phyloP scores from a whole-genome alignment of 768 basidiomycete genomes.

The Hortiboletus flavorubellus region DNA sequence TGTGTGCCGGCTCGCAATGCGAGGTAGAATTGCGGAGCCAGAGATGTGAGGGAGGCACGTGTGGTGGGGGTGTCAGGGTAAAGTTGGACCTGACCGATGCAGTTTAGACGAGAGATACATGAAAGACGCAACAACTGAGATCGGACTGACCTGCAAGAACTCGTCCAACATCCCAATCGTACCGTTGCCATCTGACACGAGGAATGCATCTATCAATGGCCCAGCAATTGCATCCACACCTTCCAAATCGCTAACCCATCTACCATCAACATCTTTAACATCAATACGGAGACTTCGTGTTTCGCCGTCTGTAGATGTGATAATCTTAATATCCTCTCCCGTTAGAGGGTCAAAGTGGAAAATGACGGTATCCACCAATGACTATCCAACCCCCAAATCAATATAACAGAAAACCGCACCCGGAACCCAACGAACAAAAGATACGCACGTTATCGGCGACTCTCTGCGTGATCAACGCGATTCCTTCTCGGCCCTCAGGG shows the following conservation, averaged over 20 bases:
- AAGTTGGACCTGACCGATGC: conserved; percentile 46
- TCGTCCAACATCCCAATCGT: conserved; percentile 70
- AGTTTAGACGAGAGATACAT: background rate
- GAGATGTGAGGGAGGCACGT: conserved; percentile 40
- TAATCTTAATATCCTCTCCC: conserved; percentile 51
- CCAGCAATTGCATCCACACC: conserved; percentile 63
- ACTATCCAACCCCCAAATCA: conserved; percentile 34
- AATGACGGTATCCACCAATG: conserved; percentile 64
- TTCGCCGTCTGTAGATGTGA: conserved; percentile 14
- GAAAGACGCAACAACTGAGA: background rate
- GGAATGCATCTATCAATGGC: conserved; percentile 54
- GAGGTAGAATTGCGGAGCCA: conserved; percentile 50
- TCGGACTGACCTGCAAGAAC: conserved; percentile 59
- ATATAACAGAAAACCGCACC: background rate
- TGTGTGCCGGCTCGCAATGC: conserved; percentile 50
- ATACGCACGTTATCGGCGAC: conserved; percentile 56
- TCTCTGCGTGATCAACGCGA: conserved; percentile 61
- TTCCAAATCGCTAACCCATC: conserved; percentile 41
- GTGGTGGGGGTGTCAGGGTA: conserved; percentile 60
- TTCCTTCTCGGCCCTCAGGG: conserved; percentile 39
- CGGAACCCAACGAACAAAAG: background rate
- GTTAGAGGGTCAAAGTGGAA: conserved; percentile 80
- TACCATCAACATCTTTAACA: conserved; percentile 5
- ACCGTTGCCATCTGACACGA: conserved; percentile 45
- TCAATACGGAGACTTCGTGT: background rate